Evolutionary conservation across 257 asterid species (phyloP), one percentile per base, ranked within the genome.

Genomic region (Datura wrightii): DNA sequence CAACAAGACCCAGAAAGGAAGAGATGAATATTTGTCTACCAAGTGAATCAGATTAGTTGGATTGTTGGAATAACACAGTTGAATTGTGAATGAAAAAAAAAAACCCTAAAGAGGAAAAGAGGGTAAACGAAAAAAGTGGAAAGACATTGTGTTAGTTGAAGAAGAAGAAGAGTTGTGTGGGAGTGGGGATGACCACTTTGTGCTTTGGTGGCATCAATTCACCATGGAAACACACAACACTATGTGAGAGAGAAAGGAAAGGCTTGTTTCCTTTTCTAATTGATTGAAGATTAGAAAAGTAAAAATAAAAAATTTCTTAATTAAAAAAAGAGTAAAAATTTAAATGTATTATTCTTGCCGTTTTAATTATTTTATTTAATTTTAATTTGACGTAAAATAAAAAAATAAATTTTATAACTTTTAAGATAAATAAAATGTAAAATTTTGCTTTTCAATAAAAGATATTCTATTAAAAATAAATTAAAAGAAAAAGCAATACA

Each of bases 191-290:
- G 86, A 84, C 84, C 90, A 84, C 87, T 63, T 81, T 85, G 86
- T 72, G 89, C 70, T 84, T 76, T 86, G 87, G 87, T 88, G 90
- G 85, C 84, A 88, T 84, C 89, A 84, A 31, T 83, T 88, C 86
- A 81, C 89, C 89, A 65, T 79, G 66, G 56, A 83, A 58, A 79
- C 82, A 86, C 87, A 86, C 85, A 79, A 79, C n/a, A 65, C 56
- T 71, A 48, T 87, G 84, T 69, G 82, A 44, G 86, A 85, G 87
- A 84, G 84, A 81, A 69, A 34, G 18, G 24, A 4, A 36, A n/a
- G 55, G 54, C 15, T 37, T 44, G 41, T 44, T 16, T 54, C 11
- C 48, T 52, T 52, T 8, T 50, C 15, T 52, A 78, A 78, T 78
- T 78, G 82, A 78, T 78, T 78, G 65, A 34, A 52, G 31, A 15